phyloP scores from a whole-genome alignment of 768 basidiomycete species.

The Phanerochaete carnosa region DNA sequence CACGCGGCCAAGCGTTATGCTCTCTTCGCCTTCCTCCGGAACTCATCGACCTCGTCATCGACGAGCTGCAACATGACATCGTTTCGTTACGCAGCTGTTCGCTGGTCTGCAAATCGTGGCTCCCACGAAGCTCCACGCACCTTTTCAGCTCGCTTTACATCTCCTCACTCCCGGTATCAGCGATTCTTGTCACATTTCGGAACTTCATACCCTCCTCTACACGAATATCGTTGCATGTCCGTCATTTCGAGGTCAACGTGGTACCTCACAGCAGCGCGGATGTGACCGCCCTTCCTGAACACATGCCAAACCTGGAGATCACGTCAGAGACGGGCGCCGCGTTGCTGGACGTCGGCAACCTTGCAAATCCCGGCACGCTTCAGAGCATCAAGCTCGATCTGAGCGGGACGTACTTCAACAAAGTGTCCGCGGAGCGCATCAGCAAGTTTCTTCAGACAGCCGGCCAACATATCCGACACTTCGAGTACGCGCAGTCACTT shows the following conservation, averaged over 20 bases:
- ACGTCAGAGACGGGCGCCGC: background rate
- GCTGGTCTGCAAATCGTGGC: background rate
- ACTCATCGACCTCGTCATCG: no score
- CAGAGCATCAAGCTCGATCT: background rate
- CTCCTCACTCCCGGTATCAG: background rate
- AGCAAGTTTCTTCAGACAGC: background rate
- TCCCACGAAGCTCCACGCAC: background rate
- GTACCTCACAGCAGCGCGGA: background rate
- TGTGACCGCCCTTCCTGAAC: background rate
- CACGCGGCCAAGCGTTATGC: no score
- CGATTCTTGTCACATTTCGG: background rate
- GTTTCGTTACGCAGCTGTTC: no score
- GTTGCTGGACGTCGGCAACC: background rate
- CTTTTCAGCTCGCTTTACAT: background rate
- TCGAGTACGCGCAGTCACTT: background rate
- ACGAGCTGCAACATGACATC: no score
- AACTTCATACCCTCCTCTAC: background rate
- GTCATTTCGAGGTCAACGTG: background rate
- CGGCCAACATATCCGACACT: background rate
- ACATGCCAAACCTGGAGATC: background rate
- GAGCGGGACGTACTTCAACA: background rate
- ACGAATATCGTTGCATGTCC: background rate
- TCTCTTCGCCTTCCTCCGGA: no score
- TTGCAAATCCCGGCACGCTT: background rate
- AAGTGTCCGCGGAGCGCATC: background rate